phyloP scores from a whole-genome alignment of 2,329 filamentous ascomycete genomes.

The Aspergillus thermomutatus region DNA sequence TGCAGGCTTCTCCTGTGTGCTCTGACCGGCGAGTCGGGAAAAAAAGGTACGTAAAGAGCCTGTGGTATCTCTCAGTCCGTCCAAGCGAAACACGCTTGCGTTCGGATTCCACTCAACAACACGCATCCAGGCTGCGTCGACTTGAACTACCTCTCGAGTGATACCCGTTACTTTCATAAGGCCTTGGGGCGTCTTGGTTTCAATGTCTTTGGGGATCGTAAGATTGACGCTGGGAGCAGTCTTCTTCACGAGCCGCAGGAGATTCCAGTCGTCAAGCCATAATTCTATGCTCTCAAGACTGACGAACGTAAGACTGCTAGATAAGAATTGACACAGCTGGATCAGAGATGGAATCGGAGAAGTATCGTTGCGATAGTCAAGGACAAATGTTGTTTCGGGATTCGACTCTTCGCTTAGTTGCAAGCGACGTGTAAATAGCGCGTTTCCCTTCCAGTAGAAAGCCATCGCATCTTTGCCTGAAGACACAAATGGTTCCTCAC shows the following conservation, averaged over 20 bases:
- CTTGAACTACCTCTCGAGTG: constrained; percentile 81
- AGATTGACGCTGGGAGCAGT: constrained; percentile 73
- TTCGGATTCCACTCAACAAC: constrained; percentile 79
- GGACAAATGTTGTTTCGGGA: constrained; percentile 81
- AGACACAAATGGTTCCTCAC: constrained; percentile 94
- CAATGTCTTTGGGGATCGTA: constrained; percentile 71
- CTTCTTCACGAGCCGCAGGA: constrained; percentile 79
- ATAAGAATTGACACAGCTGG: constrained; percentile 85
- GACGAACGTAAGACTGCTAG: constrained; percentile 94
- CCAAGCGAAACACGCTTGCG: constrained; percentile 34
- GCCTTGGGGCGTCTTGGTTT: constrained; percentile 77
- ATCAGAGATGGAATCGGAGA: constrained; percentile 83
- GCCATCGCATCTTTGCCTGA: constrained; percentile 93
- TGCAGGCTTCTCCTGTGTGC: constrained; percentile 37
- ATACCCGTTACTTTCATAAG: constrained; percentile 84
- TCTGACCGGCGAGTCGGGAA: constrained; percentile 66
- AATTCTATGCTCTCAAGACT: constrained; percentile 83
- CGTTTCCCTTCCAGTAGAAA: constrained; percentile 99
- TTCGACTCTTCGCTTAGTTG: constrained; percentile 65
- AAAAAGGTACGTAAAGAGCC: constrained; percentile 77
- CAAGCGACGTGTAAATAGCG: constrained; percentile 85
- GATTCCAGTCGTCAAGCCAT: constrained; percentile 81
- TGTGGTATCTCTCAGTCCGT: constrained; percentile 40
- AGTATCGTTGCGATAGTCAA: constrained; percentile 87
- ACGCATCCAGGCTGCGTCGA: constrained; percentile 86